Conservation (phyloP, 345 rosid genomes). For the Eucalyptus cloeziana region DNA sequence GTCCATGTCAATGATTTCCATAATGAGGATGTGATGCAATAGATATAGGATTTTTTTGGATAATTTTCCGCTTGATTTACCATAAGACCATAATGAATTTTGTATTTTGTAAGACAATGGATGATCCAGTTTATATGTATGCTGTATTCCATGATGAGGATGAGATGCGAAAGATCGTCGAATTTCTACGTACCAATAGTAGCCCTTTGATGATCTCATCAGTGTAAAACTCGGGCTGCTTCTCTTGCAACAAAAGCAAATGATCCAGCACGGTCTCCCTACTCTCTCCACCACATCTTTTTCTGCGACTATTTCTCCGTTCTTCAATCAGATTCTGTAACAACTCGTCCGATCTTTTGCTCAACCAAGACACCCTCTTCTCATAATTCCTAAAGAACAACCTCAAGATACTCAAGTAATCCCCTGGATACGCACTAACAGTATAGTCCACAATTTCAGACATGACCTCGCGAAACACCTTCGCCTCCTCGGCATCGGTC, state of each 20-base stretch:
- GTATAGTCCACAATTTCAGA: not conserved
- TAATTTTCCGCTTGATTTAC: no score
- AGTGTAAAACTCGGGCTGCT: conserved; percentile 26
- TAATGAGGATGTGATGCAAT: no score
- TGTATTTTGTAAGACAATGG: not conserved
- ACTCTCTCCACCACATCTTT: not conserved
- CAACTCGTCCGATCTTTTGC: conserved; percentile 8
- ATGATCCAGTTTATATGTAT: not conserved
- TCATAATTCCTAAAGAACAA: not conserved
- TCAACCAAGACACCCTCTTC: not conserved
- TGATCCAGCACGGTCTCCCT: conserved; percentile 24
- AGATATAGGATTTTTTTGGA: no score
- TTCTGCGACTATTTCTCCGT: not conserved
- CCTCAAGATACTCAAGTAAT: conserved; percentile 21
- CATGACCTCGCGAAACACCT: conserved; percentile 7
- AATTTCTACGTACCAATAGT: conserved; percentile 10
- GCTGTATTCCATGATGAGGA: not conserved
- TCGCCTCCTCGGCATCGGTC: conserved; percentile 9
- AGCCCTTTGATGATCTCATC: conserved; percentile 42
- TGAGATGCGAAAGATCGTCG: not conserved
- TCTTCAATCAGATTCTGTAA: conserved; percentile 28
- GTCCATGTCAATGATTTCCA: no score
- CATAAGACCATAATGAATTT: not conserved
- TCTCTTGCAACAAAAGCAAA: conserved; percentile 17
- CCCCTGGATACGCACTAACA: conserved; percentile 19